Conservation (phyloP, 129 eudicot genomes). For the Sambucus nigra region DNA sequence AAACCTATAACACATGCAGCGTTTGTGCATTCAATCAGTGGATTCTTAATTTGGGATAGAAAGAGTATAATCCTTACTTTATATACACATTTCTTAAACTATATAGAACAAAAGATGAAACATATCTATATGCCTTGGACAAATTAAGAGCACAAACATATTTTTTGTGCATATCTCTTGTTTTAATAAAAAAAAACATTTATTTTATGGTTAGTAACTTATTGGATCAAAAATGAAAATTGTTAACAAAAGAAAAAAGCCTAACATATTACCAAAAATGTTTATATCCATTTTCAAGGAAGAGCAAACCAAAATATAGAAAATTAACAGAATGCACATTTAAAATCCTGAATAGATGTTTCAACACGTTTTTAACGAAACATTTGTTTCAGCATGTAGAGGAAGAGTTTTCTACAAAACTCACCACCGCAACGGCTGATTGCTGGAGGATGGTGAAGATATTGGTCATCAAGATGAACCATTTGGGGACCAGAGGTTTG, state of each 20-base stretch:
- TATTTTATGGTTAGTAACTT: not conserved
- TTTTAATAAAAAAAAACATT: too few species aligned
- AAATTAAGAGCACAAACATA: not conserved
- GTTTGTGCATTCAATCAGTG: not conserved
- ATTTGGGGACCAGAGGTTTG: constrained; percentile 48
- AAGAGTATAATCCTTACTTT: too few species aligned
- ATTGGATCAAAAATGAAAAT: not conserved
- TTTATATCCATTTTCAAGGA: too few species aligned
- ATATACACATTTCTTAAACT: too few species aligned
- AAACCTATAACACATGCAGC: too few species aligned
- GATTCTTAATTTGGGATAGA: not conserved
- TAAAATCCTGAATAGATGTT: not conserved
- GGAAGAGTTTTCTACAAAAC: not conserved
- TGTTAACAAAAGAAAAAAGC: too few species aligned
- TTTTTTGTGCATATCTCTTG: too few species aligned
- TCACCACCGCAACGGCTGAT: constrained; percentile 48
- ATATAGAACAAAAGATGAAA: too few species aligned
- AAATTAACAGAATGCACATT: not conserved
- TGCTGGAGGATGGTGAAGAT: constrained; percentile 49
- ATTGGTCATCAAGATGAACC: constrained; percentile 55
- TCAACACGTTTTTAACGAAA: not conserved
- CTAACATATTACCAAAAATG: not conserved
- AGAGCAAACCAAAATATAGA: not conserved
- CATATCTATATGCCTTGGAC: too few species aligned
- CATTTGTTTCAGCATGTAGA: too few species aligned